Conservation (phyloP, 2,329 filamentous ascomycete genomes). For the Aspergillus tamarii region DNA sequence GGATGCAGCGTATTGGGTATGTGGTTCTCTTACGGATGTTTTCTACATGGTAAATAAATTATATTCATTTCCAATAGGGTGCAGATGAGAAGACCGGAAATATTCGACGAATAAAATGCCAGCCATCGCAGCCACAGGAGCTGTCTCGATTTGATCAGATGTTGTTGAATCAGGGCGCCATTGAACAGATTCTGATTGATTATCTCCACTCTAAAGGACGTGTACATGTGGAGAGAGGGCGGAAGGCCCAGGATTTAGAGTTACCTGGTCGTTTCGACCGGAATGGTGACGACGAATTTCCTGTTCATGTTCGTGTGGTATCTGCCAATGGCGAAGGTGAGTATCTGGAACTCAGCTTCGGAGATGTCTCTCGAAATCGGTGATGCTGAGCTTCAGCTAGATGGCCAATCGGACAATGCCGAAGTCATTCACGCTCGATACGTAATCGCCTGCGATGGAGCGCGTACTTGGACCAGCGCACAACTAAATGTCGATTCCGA, state of each 20-base stretch:
- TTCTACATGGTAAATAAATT: not conserved
- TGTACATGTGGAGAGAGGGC: slow-evolving; percentile 9
- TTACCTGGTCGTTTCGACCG: not conserved
- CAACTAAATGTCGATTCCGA: slow-evolving; percentile 13
- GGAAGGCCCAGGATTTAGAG: not conserved
- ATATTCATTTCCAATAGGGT: not conserved
- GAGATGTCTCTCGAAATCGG: too few relatives aligned
- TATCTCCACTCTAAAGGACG: not conserved
- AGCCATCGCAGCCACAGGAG: slow-evolving; percentile 1
- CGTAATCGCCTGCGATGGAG: slow-evolving; percentile 23
- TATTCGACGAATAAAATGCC: slow-evolving; percentile 13
- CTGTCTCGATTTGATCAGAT: slow-evolving; percentile 15
- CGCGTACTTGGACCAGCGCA: slow-evolving; percentile 17
- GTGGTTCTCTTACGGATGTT: not conserved
- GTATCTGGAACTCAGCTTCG: too few relatives aligned
- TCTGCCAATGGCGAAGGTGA: not conserved
- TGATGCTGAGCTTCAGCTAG: not conserved
- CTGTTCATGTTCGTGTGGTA: not conserved
- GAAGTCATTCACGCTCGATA: slow-evolving; percentile 15
- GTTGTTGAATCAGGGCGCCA: slow-evolving; percentile 19
- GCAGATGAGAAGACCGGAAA: slow-evolving; percentile 7
- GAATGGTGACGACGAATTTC: not conserved
- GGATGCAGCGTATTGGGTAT: slow-evolving; percentile 21
- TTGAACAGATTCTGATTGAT: slow-evolving; percentile 19
- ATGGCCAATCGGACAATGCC: not conserved